These are phyloP conservation scores for Fusarium sp. DNA, from an alignment of 2,329 filamentous ascomycete species.

Conservation along the genomic window DNA sequence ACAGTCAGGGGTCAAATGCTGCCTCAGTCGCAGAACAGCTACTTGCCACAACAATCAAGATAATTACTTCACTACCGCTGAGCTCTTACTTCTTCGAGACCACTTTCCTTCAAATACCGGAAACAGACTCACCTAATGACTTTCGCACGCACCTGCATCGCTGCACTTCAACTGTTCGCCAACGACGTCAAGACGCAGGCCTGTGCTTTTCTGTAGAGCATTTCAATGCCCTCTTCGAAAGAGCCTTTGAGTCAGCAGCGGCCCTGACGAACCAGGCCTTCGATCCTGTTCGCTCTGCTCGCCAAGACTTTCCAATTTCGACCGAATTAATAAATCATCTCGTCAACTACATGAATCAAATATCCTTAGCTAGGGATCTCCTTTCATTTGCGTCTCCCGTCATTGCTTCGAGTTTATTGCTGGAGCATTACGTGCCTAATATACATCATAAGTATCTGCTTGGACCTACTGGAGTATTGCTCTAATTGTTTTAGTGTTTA, in stretches of 20 bases:
- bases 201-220: slow-evolving; percentile 3
- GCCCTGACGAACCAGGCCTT: not conserved
- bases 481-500: not conserved
- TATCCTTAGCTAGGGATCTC: not conserved
- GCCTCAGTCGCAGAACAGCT: not conserved
- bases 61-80: not conserved
- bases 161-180: not conserved
- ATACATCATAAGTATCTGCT: not conserved
- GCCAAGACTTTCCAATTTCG: slow-evolving; percentile 2
- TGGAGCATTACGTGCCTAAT: slow-evolving; percentile 4
- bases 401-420: slow-evolving; percentile 4
- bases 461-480: not conserved
- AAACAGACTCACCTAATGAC: not conserved
- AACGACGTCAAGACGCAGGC: not conserved
- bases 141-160: not conserved
- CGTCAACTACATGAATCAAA: slow-evolving; percentile 1
- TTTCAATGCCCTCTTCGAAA: slow-evolving; percentile 2
- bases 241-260: slow-evolving; percentile 3
- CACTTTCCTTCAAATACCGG: not conserved
- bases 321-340: not conserved
- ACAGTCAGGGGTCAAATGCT: not conserved
- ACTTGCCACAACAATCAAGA: not conserved
- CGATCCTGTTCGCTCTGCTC: not conserved
- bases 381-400: slow-evolving; percentile 4
- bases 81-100: not conserved